Conservation (phyloP, 495 filamentous ascomycete genomes). For the Annulohypoxylon stygium region DNA sequence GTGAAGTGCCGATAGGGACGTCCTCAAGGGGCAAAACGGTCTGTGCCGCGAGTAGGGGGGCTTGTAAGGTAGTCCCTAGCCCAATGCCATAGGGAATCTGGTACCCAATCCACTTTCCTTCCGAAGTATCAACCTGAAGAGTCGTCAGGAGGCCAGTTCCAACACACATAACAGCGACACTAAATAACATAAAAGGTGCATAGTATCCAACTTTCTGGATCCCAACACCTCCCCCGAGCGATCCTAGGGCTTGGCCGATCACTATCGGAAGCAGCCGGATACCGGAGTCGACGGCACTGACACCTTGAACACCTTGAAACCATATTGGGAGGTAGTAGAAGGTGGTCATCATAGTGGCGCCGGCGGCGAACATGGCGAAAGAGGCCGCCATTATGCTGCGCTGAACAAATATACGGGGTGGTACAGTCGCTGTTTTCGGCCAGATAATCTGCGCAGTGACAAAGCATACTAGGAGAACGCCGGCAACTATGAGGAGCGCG, state of each 20-base stretch:
- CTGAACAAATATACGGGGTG: slow-evolving; percentile 60
- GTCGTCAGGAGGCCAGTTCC: slow-evolving; percentile 61
- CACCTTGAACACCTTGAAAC: slow-evolving; percentile 67
- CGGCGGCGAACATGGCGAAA: neutral
- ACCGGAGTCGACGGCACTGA: slow-evolving; percentile 62
- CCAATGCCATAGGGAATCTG: slow-evolving; percentile 71
- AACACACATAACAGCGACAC: slow-evolving; percentile 41
- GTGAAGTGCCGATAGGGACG: neutral
- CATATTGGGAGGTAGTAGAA: slow-evolving; percentile 75
- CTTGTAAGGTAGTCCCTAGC: slow-evolving; percentile 66
- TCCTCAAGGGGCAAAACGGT: neutral
- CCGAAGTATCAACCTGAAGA: slow-evolving; percentile 52
- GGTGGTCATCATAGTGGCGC: slow-evolving; percentile 54
- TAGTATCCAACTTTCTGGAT: slow-evolving; percentile 46
- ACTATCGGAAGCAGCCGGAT: slow-evolving; percentile 67
- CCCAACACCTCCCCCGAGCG: neutral
- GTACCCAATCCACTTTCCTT: slow-evolving; percentile 70
- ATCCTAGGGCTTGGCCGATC: slow-evolving; percentile 49
- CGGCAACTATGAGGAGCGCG: too few relatives aligned
- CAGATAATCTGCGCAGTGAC: too few relatives aligned
- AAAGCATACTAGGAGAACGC: too few relatives aligned
- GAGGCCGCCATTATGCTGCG: slow-evolving; percentile 42
- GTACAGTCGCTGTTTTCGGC: neutral
- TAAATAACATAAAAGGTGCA: slow-evolving; percentile 53
- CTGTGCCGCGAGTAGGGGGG: neutral